A percentile compares a stretch with the other conserved stretches of the same genome.
Evolutionary conservation across 148 eudicot species (phyloP).

Genomic region (Cornus florida): DNA sequence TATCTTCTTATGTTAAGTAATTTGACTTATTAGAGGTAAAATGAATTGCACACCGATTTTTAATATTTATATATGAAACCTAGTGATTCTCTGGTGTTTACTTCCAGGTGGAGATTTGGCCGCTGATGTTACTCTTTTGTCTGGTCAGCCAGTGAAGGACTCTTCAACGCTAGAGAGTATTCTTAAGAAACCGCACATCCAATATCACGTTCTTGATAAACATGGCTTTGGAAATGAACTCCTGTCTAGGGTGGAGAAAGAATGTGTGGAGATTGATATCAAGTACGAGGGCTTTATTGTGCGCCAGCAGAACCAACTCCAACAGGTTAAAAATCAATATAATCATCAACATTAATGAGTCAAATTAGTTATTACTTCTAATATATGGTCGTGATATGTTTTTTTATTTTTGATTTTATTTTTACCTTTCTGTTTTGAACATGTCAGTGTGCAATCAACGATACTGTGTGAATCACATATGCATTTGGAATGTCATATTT

Average conservation of each 20-base stretch:
- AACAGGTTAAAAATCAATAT: conserved; percentile 52
- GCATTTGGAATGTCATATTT: neutral
- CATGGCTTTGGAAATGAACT: conserved; percentile 77
- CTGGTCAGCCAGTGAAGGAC: conserved; percentile 81
- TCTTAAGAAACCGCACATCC: conserved; percentile 91
- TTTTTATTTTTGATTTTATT: neutral
- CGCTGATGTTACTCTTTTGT: conserved; percentile 58
- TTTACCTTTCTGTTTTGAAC: neutral
- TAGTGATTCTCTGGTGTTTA: neutral
- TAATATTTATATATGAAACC: neutral
- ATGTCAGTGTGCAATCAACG: neutral
- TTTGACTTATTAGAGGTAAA: neutral
- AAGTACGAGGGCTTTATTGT: conserved; percentile 94
- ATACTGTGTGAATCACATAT: neutral
- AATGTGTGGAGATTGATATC: conserved; percentile 91
- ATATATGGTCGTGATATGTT: neutral
- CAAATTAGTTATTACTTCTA: conserved; percentile 3
- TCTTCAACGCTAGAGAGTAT: conserved; percentile 73
- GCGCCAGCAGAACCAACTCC: conserved; percentile 84
- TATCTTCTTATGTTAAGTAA: neutral
- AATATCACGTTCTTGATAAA: conserved; percentile 81
- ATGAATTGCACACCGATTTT: neutral
- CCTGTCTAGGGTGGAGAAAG: conserved; percentile 80
- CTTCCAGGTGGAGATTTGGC: conserved; percentile 79
- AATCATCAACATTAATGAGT: neutral